A percentile compares a stretch with the other conserved stretches of the same genome.
phyloP scores from a whole-genome alignment of 2,329 filamentous ascomycete genomes.

The Neofusicoccum laricinum region DNA sequence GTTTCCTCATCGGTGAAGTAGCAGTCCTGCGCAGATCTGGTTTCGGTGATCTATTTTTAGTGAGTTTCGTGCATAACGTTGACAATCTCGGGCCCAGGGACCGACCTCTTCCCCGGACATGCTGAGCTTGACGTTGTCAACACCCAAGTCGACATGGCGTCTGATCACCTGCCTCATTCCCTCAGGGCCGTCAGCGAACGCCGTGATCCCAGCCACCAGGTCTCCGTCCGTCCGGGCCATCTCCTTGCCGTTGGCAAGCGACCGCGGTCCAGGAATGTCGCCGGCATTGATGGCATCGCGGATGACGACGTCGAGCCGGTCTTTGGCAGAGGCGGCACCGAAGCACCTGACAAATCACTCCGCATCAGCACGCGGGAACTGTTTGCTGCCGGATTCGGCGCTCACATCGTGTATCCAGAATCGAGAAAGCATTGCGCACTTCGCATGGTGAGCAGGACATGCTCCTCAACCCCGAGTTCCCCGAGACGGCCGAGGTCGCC shows the following conservation, averaged over 20 bases:
- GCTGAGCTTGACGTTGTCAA: slow-evolving; percentile 34
- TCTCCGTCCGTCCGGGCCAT: slow-evolving; percentile 47
- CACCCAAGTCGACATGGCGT: slow-evolving; percentile 29
- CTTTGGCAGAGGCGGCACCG: slow-evolving; percentile 48
- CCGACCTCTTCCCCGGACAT: slow-evolving; percentile 28
- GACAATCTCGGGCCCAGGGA: not conserved
- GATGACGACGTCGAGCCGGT: slow-evolving; percentile 47
- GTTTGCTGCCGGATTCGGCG: too few relatives aligned
- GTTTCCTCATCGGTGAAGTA: slow-evolving; percentile 49
- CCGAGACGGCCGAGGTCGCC: slow-evolving; percentile 43
- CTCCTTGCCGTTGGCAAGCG: slow-evolving; percentile 49
- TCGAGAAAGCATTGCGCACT: slow-evolving; percentile 47
- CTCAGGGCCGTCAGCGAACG: slow-evolving; percentile 33
- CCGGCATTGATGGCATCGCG: slow-evolving; percentile 50
- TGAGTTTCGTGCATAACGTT: not conserved
- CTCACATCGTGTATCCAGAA: slow-evolving; percentile 24
- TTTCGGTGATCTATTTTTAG: slow-evolving; percentile 24
- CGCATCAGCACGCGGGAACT: too few relatives aligned
- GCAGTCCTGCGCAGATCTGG: slow-evolving; percentile 40
- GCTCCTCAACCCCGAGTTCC: slow-evolving; percentile 46
- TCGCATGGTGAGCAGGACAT: slow-evolving; percentile 44
- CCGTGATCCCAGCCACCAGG: slow-evolving; percentile 43
- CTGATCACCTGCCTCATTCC: slow-evolving; percentile 28
- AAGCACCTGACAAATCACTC: slow-evolving; percentile 35
- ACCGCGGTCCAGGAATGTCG: slow-evolving; percentile 47